A percentile compares a stretch with the other conserved stretches of the same genome.
Conservation (phyloP, 208 protist genomes). For the Trypanosoma brucei region DNA sequence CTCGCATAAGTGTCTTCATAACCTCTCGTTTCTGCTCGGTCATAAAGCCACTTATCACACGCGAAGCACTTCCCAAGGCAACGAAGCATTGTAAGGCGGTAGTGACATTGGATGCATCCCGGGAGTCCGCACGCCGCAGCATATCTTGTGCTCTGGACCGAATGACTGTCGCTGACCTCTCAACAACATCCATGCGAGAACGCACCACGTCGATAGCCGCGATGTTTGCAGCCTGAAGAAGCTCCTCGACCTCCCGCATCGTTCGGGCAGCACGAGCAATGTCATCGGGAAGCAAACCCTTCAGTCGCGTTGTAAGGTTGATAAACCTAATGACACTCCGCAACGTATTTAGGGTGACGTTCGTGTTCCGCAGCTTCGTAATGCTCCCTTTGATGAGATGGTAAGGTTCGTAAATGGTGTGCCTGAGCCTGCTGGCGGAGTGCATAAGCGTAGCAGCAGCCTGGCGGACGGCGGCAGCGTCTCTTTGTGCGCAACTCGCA, state of each 20-base stretch:
- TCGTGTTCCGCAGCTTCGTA: slow-evolving; percentile 57
- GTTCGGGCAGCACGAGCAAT: slow-evolving; percentile 54
- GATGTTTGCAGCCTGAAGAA: slow-evolving; percentile 33
- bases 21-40: slow-evolving; percentile 72
- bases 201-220: slow-evolving; percentile 59
- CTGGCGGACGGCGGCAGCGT: slow-evolving; percentile 43
- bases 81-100: slow-evolving; percentile 62
- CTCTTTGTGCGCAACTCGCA: slow-evolving; percentile 44
- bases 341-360: slow-evolving; percentile 38
- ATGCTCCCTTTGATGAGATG: slow-evolving; percentile 43
- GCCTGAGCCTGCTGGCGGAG: slow-evolving; percentile 44
- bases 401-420: slow-evolving; percentile 71
- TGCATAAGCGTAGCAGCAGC: slow-evolving; percentile 44
- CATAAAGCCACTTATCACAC: slow-evolving; percentile 55
- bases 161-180: slow-evolving; percentile 42
- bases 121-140: slow-evolving; percentile 13
- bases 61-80: slow-evolving; percentile 45
- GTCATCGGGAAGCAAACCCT: slow-evolving; percentile 28
- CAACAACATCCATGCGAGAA: slow-evolving; percentile 37
- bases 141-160: slow-evolving; percentile 51
- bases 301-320: slow-evolving; percentile 41
- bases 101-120: slow-evolving; percentile 27
- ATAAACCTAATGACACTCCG: slow-evolving; percentile 53
- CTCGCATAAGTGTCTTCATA: slow-evolving; percentile 51
- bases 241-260: slow-evolving; percentile 58